Base-by-base conservation (phyloP, 768 basidiomycete species). In the Russula sp. region DNA sequence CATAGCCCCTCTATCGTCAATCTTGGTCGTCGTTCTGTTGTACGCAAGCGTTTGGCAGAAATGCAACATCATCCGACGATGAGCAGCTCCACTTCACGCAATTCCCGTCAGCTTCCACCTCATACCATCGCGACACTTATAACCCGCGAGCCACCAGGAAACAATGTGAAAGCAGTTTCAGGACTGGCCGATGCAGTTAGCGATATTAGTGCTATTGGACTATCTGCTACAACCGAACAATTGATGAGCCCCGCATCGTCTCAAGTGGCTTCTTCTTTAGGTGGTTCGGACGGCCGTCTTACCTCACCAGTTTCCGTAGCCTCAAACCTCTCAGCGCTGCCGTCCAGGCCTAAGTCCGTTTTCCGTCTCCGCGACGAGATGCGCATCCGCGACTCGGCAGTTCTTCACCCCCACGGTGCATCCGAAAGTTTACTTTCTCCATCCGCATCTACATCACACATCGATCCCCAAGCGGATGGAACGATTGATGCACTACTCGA, bases 11-110 rank as follows among this genome's bases (percentile, higher is more conserved):
- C 87, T 8, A 82, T 89, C 49, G 74, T 79, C 32, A 84, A 87
- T 61, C 77, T 89, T 16, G 81, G 78, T 62, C 78, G 79, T 59
- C 72, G 82, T 44, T 88, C 86, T 7, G 80, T 88, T 27, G 88
- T 89, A 51, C 82, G 80, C 63, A 82, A 85, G 65, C 83, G 87
- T 40, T 77, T 87, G 14, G 83, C 84, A 10, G 80, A 87, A 67
- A 81, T 88, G 11, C 79, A 86, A 68, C 20, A 5, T 32, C 18
- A 44, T 34, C 35, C 53, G 22, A 50, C 27, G 2, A 55, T 48
- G 4, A 27, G 42, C n/a, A 14, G 32, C 34, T 47, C 59, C 13
- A 16, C 54, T 34, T 37, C 31, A 37, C 32, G 47, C 11, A 37
- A 32, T 22, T 20, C 52, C 27, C 20, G 27, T 47, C 40, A n/a